Evolutionary conservation across 768 basidiomycete genomes (phyloP).

Genomic region (Leccinum fibrillosum): DNA sequence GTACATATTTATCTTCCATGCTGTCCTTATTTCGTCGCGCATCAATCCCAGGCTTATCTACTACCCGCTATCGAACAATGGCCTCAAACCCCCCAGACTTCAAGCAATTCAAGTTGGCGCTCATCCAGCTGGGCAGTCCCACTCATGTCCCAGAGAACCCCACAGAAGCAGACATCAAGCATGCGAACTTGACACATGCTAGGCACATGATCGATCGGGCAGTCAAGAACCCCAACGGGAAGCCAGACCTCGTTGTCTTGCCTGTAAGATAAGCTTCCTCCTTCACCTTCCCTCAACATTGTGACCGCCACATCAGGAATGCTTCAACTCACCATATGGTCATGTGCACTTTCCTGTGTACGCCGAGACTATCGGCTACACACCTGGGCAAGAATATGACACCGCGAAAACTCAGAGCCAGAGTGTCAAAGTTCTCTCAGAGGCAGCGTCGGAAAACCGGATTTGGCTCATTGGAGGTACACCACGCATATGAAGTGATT

Average conservation of each 20-base stretch:
- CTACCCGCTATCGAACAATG: slow-evolving; percentile 19
- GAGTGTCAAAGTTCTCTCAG: slow-evolving; percentile 78
- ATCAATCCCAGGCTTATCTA: not conserved
- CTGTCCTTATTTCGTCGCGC: slow-evolving; percentile 13
- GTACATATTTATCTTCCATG: slow-evolving; percentile 10
- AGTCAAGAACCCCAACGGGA: slow-evolving; percentile 39
- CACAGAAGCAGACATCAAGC: slow-evolving; percentile 46
- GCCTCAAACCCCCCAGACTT: slow-evolving; percentile 37
- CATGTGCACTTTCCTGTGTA: slow-evolving; percentile 77
- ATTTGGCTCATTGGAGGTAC: slow-evolving; percentile 94
- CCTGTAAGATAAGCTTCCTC: slow-evolving; percentile 50
- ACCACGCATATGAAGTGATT: not conserved
- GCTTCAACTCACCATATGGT: slow-evolving; percentile 86
- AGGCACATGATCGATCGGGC: slow-evolving; percentile 76
- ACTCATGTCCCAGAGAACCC: slow-evolving; percentile 35
- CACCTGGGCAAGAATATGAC: slow-evolving; percentile 57
- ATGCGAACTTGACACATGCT: slow-evolving; percentile 79
- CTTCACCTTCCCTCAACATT: not conserved
- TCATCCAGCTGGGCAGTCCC: slow-evolving; percentile 84
- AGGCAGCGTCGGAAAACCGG: slow-evolving; percentile 69
- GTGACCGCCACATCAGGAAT: slow-evolving; percentile 52
- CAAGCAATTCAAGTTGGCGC: slow-evolving; percentile 78
- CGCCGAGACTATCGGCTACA: slow-evolving; percentile 74
- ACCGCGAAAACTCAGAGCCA: slow-evolving; percentile 56
- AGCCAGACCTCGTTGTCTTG: slow-evolving; percentile 79